Evolutionary conservation across 202 grass and related monocot species (phyloP).

Genomic region (Schoenoplectus tabernaemontani): DNA sequence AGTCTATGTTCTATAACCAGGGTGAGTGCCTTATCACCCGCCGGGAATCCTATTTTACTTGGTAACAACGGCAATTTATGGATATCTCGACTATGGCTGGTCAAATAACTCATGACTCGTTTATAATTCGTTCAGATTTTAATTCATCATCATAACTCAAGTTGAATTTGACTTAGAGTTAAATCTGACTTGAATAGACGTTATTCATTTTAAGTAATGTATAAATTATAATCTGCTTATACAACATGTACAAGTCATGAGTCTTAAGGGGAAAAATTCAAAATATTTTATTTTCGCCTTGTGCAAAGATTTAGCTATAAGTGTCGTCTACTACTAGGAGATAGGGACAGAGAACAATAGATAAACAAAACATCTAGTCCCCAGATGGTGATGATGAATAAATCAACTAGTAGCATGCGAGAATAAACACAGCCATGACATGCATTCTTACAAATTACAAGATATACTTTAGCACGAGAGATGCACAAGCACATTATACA

Average conservation of each 20-base stretch:
- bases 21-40: too few relatives aligned
- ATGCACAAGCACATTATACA: slow-evolving; percentile 16
- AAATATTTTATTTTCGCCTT: neutral
- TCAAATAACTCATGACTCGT: too few relatives aligned
- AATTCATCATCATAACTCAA: too few relatives aligned
- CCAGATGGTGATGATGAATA: neutral
- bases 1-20: too few relatives aligned
- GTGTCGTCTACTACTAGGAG: neutral
- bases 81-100: too few relatives aligned
- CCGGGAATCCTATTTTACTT: too few relatives aligned
- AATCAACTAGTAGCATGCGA: slow-evolving; percentile 4
- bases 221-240: too few relatives aligned
- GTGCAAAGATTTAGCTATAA: neutral
- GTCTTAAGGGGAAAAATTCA: neutral
- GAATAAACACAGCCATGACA: slow-evolving; percentile 6
- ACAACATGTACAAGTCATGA: neutral
- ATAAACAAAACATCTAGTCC: neutral
- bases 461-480: neutral
- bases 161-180: too few relatives aligned
- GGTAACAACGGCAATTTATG: too few relatives aligned
- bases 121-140: too few relatives aligned
- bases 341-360: neutral
- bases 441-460: slow-evolving; percentile 4
- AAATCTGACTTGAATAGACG: too few relatives aligned
- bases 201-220: neutral